Evolutionary conservation across 1,139 yeast genomes (phyloP).

Genomic region (Kazachstania sp.): DNA sequence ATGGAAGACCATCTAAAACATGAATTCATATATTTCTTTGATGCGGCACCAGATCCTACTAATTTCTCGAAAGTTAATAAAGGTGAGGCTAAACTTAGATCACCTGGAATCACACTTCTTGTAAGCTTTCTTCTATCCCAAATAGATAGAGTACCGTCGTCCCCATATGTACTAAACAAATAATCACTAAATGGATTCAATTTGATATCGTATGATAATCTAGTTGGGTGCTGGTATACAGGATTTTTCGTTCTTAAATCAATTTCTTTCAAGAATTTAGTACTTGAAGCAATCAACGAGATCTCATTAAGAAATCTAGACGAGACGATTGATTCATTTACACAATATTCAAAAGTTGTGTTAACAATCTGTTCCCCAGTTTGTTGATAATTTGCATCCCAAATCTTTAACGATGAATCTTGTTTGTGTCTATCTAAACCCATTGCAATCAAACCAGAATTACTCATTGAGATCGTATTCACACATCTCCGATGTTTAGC

Average conservation of each 20-base stretch:
- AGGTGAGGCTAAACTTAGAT: conserved; percentile 38
- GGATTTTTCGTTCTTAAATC: conserved; percentile 69
- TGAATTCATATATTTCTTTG: conserved; percentile 51
- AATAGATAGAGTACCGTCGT: conserved; percentile 77
- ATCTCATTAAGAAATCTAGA: conserved; percentile 58
- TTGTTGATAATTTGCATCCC: conserved; percentile 62
- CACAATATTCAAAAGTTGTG: conserved; percentile 54
- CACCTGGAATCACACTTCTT: conserved; percentile 20
- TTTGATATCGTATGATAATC: conserved; percentile 59
- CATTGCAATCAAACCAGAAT: conserved; percentile 57
- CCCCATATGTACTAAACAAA: conserved; percentile 67
- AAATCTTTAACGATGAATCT: conserved; percentile 68
- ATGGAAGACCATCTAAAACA: conserved; percentile 66
- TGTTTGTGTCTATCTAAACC: conserved; percentile 77
- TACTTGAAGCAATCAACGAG: conserved; percentile 62
- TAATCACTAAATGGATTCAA: conserved; percentile 59
- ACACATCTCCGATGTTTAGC: conserved; percentile 71
- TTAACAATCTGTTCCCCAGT: conserved; percentile 35
- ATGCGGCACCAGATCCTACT: conserved; percentile 47
- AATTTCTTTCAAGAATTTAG: conserved; percentile 68
- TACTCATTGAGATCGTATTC: conserved; percentile 63
- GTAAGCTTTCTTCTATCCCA: conserved; percentile 76
- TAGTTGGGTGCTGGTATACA: conserved; percentile 64
- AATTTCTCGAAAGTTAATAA: conserved; percentile 58
- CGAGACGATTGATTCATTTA: conserved; percentile 69